These are phyloP conservation scores for Ceratocystis lukuohia DNA, from an alignment of 2,329 filamentous ascomycete genomes.

Conservation along the genomic window DNA sequence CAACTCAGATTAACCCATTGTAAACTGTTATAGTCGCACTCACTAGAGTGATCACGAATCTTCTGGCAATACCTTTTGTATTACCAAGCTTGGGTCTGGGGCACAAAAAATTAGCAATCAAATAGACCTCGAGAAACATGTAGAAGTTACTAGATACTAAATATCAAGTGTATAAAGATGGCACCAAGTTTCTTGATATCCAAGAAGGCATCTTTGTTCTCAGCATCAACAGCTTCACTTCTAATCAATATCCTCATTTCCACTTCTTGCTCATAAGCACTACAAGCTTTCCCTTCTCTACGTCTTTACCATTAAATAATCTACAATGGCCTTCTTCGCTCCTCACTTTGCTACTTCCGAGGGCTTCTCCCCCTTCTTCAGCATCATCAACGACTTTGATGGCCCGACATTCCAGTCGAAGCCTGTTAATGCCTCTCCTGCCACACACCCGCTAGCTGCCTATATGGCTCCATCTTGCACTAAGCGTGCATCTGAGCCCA, in stretches of 20 bases:
- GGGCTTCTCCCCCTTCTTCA: conserved; percentile 48
- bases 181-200: neutral
- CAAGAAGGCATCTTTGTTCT: neutral
- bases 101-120: neutral
- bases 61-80: neutral
- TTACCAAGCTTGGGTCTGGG: neutral
- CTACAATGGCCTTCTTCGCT: conserved; percentile 49
- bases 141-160: conserved; percentile 13
- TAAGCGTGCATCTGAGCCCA: neutral
- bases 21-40: neutral
- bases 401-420: conserved; percentile 33
- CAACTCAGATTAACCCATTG: neutral
- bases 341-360: conserved; percentile 37
- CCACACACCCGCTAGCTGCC: neutral
- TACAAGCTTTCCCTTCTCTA: neutral
- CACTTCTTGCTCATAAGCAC: conserved; percentile 1
- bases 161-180: conserved; percentile 8
- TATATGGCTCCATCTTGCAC: neutral
- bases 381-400: conserved; percentile 51
- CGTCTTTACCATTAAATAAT: conserved; percentile 20
- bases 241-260: conserved; percentile 3
- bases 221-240: conserved; percentile 12
- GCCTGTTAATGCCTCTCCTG: conserved; percentile 3
- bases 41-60: neutral
- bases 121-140: neutral